Base-by-base conservation (phyloP, 192 early-diverging fungal species). In the Backusella psychrophila region DNA sequence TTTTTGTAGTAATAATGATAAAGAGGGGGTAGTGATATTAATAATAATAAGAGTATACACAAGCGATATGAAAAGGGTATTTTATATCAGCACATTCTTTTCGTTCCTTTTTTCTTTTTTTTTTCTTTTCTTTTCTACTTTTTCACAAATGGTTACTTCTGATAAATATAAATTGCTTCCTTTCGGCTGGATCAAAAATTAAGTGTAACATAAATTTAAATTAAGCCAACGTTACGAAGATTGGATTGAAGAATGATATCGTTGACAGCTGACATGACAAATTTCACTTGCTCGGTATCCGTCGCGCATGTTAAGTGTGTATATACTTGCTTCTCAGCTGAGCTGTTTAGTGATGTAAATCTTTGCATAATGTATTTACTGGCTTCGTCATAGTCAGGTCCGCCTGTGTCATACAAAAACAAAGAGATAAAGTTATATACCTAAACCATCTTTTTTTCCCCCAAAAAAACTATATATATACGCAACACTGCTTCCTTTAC, bases 221-320 rank as follows among this genome's bases (percentile, higher is more conserved):
- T 56, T 68, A 95, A 80, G 59, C 94, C 94, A 78, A 87, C 87
- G 77, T 94, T 88, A 69, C 93, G 88, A 35, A 95, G 79, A 83
- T 94, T 95, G 71, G 86, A 87, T 78, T 94, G 94, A 76, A 95
- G 94, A 85, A 95, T 92, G 79, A 95, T 94, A 79, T 95, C 94
- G 76, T 94, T 95, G 70, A 95, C 92, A 26, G 93, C 93, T 4
- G 93, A 91, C 93, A 95, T 95, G 72, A 95, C 93, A 81, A 95
- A 95, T 82, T 91, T 93, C 72, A 95, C 93, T 85, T 95, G 93
- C 65, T 85, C 87, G 6, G 93, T 95, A 82, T 95, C 93, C 0
- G 93, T 95, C 8, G 93, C 93, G 78, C 93, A 95, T 2, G 93
- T 95, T 75, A 94, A 93, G 80, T 95, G 93, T 63, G 93, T 91